phyloP scores from a whole-genome alignment of 371 early-diverging fungal species.

The Massospora cicadina region DNA sequence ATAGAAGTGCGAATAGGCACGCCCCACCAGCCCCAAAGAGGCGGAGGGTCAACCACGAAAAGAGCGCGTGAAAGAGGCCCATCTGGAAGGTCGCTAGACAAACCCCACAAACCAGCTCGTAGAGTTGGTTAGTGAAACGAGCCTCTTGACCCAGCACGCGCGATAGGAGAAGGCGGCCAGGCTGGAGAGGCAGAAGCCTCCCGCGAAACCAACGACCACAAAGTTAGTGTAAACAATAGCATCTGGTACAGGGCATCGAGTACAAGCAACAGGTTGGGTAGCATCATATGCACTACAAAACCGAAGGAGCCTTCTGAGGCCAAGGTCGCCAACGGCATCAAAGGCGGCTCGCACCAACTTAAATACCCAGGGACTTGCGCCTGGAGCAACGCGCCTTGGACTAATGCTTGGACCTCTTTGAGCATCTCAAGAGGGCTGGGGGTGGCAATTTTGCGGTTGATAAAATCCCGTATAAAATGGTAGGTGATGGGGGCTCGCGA shows the following conservation, averaged over 20 bases:
- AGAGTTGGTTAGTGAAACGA: background rate
- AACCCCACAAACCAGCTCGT: background rate
- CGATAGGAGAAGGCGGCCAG: background rate
- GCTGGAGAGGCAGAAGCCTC: background rate
- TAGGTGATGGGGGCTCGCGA: background rate
- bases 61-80: background rate
- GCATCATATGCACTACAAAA: background rate
- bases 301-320: background rate
- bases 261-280: background rate
- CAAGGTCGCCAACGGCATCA: background rate
- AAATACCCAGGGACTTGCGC: background rate
- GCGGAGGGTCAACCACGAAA: background rate
- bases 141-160: background rate
- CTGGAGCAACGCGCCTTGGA: background rate
- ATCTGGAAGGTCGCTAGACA: conserved; percentile 2
- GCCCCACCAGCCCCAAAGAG: background rate
- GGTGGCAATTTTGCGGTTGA: background rate
- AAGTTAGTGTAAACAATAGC: background rate
- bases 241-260: background rate
- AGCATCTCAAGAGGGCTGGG: no score
- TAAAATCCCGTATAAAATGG: background rate
- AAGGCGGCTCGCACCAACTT: background rate
- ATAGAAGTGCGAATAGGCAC: background rate
- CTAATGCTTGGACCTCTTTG: background rate
- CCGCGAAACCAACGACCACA: background rate